Evolutionary conservation across 2,329 filamentous ascomycete species (phyloP).

Genomic region (Metarhizium guizhouense): DNA sequence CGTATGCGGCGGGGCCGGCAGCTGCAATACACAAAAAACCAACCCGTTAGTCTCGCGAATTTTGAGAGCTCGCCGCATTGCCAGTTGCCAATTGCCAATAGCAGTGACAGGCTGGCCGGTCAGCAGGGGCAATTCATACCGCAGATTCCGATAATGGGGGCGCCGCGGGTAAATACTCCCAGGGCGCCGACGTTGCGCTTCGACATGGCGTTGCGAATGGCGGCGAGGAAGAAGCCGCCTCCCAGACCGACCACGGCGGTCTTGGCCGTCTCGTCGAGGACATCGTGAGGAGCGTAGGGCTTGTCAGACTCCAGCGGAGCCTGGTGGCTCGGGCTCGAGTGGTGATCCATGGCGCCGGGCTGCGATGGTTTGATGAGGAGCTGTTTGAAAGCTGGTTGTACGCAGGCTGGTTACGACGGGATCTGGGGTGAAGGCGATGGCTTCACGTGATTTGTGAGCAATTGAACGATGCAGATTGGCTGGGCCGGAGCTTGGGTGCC

Average conservation of each 20-base stretch:
- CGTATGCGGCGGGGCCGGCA: conserved; percentile 57
- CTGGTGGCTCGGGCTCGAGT: conserved; percentile 17
- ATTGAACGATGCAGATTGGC: conserved; percentile 25
- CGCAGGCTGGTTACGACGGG: neutral
- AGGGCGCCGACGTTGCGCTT: conserved; percentile 73
- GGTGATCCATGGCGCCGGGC: conserved; percentile 24
- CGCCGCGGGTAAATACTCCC: conserved; percentile 72
- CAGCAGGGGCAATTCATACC: conserved; percentile 17
- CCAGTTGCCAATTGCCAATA: too few species aligned
- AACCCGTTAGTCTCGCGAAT: neutral
- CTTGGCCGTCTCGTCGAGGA: conserved; percentile 57
- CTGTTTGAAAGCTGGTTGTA: neutral
- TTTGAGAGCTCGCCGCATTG: neutral
- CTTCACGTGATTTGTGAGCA: conserved; percentile 28
- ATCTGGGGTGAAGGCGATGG: neutral
- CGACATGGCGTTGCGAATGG: conserved; percentile 78
- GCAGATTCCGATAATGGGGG: conserved; percentile 55
- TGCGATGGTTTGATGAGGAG: conserved; percentile 6
- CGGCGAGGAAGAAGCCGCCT: conserved; percentile 63
- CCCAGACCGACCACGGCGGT: conserved; percentile 55
- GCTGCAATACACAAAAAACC: conserved; percentile 32
- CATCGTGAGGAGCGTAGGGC: conserved; percentile 64
- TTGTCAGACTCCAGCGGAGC: conserved; percentile 14
- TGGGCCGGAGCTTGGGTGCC: neutral
- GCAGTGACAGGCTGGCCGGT: neutral